A percentile compares a stretch with the other conserved stretches of the same genome.
phyloP scores from a whole-genome alignment of 345 rosid species.

The Hevea brasiliensis region DNA sequence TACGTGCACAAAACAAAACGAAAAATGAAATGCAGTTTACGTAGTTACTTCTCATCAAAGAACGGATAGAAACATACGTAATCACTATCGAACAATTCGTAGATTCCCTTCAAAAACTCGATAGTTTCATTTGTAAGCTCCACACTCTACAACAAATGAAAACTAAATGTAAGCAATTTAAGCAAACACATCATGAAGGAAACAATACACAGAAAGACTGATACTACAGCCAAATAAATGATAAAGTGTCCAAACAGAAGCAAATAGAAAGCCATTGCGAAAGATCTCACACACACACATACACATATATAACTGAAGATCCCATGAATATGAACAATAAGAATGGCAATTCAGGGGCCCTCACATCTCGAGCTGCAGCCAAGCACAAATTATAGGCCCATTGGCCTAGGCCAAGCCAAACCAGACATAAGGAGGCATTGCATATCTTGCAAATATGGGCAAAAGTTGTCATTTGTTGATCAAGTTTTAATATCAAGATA shows the following conservation, averaged over 20 bases:
- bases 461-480: too few species aligned
- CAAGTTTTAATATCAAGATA: too few species aligned
- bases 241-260: neutral
- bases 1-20: neutral
- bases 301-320: neutral
- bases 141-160: constrained; percentile 55
- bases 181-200: neutral
- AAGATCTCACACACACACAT: neutral
- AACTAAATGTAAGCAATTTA: constrained; percentile 8
- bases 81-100: constrained; percentile 70
- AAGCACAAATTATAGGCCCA: too few species aligned
- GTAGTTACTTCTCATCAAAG: neutral
- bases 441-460: too few species aligned
- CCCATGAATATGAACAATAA: too few species aligned
- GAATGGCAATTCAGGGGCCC: too few species aligned
- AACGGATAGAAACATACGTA: constrained; percentile 41
- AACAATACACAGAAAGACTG: too few species aligned
- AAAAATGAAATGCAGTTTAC: neutral
- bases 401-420: too few species aligned
- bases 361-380: too few species aligned
- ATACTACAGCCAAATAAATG: neutral
- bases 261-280: neutral
- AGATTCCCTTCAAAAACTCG: constrained; percentile 70
- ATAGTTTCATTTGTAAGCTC: constrained; percentile 85
- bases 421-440: too few species aligned